A percentile compares a stretch with the other conserved stretches of the same genome.
These are phyloP conservation scores for Elasticomyces elasticus DNA, from an alignment of 495 filamentous ascomycete genomes.

Conservation along the genomic window DNA sequence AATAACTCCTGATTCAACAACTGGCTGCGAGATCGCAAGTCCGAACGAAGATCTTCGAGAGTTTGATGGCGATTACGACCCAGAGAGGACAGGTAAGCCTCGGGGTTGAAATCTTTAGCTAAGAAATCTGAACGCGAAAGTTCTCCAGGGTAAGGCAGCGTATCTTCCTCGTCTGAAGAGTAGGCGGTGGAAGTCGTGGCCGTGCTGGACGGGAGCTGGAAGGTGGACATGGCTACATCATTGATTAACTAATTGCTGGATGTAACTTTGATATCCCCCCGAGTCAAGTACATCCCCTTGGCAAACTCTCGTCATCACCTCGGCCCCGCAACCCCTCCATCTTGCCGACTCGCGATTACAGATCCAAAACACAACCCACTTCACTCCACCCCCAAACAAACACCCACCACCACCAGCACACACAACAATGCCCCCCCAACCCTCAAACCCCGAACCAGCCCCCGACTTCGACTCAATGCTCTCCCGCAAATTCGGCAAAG, in stretches of 20 bases:
- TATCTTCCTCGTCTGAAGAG: slow-evolving; percentile 46
- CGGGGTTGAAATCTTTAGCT: slow-evolving; percentile 64
- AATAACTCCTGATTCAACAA: slow-evolving; percentile 73
- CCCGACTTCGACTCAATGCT: slow-evolving; percentile 71
- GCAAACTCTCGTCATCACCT: neutral
- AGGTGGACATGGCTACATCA: neutral
- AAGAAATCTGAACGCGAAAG: slow-evolving; percentile 74
- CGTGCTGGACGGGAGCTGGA: slow-evolving; percentile 12
- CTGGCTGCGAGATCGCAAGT: slow-evolving; percentile 66
- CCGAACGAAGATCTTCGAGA: slow-evolving; percentile 82
- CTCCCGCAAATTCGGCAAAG: slow-evolving; percentile 75
- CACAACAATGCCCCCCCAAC: slow-evolving; percentile 14
- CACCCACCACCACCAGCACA: neutral
- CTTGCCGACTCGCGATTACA: too few species aligned
- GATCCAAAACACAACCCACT: too few species aligned
- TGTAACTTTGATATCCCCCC: neutral
- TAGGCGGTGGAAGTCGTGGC: slow-evolving; percentile 8
- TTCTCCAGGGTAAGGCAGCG: slow-evolving; percentile 74
- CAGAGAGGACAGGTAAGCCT: slow-evolving; percentile 73
- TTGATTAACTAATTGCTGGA: neutral
- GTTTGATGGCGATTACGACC: slow-evolving; percentile 82
- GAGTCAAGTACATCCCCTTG: neutral
- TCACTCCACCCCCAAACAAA: neutral
- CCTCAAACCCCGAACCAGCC: slow-evolving; percentile 43
- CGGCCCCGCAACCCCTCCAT: neutral